phyloP scores from a whole-genome alignment of 192 early-diverging fungal genomes.

The Entomortierella beljakovae region DNA sequence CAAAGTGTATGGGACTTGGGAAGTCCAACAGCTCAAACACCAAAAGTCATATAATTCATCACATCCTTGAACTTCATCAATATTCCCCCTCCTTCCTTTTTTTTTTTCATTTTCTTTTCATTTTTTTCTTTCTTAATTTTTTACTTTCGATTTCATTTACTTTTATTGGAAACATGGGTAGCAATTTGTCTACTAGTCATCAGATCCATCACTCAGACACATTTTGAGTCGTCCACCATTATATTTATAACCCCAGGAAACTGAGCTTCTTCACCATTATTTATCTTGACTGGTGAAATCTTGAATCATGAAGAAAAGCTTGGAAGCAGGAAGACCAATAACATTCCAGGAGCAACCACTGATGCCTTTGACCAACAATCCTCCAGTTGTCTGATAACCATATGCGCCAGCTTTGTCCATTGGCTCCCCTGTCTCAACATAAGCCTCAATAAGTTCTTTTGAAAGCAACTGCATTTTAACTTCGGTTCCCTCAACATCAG shows the following conservation, averaged over 20 bases:
- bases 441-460: constrained; percentile 73
- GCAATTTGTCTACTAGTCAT: too few relatives aligned
- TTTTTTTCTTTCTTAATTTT: neutral
- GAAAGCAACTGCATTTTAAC: constrained; percentile 75
- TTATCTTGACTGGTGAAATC: constrained; percentile 26
- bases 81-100: too few relatives aligned
- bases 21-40: constrained; percentile 36
- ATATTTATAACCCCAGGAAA: neutral
- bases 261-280: neutral
- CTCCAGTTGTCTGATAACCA: constrained; percentile 84
- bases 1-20: constrained; percentile 72
- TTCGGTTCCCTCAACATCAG: constrained; percentile 71
- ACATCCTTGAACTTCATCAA: neutral
- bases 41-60: constrained; percentile 20
- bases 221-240: neutral
- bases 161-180: neutral
- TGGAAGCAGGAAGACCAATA: constrained; percentile 61
- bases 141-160: neutral
- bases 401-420: constrained; percentile 88
- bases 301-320: constrained; percentile 46
- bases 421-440: constrained; percentile 63
- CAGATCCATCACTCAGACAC: neutral
- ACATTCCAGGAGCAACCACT: constrained; percentile 91
- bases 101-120: neutral
- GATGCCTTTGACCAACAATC: constrained; percentile 78